Base-by-base conservation (phyloP, 208 protist genomes). In the Strigomonas culicis region DNA sequence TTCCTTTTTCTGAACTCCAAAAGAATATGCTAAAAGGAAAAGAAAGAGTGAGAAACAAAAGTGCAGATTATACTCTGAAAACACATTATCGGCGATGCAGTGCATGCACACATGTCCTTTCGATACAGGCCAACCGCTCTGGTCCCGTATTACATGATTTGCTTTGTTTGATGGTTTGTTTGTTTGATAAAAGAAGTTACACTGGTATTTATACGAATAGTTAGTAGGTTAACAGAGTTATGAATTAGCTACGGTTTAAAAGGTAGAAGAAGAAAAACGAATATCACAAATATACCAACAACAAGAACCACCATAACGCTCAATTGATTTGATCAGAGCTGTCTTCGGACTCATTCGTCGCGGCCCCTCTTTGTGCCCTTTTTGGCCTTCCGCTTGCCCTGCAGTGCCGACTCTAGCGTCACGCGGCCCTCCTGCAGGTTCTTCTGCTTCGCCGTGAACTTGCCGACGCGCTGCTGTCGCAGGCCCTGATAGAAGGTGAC, bases 401-500 rank as follows among this genome's bases (percentile, higher is more conserved):
- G 61, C 36, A 88, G 72, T 0, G 74, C 75, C 11, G 73, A 79
- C 44, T 95, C 87, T 34, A 95, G 66, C 34, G 90, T 95, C n/a
- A 77, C 68, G 25, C 90, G 84, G 30, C 81, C 79, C n/a, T 80
- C 74, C 2, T 61, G 53, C 7, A 74, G 53, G 61, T 77, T 79
- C 65, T 77, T 77, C 74, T 96, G 86, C 59, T 80, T 79, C 27
- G 71, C 68, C 4, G 77, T 69, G 63, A 94, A 88, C 55, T 66
- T 69, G 27, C 86, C 81, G 15, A 93, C 78, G 43, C 90, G 86
- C 69, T 93, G 85, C 72, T 93, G 78, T 4, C 86, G 79, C 39
- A 96, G 66, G 11, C 62, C 71, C 59, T 88, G 78, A 63, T 92
- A 76, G 70, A 88, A 91, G 13, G 77, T 74, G 7, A 78, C 31